phyloP scores from a whole-genome alignment of 225 moss, liverwort and hornwort genomes.

The Anthoceros angustus region DNA sequence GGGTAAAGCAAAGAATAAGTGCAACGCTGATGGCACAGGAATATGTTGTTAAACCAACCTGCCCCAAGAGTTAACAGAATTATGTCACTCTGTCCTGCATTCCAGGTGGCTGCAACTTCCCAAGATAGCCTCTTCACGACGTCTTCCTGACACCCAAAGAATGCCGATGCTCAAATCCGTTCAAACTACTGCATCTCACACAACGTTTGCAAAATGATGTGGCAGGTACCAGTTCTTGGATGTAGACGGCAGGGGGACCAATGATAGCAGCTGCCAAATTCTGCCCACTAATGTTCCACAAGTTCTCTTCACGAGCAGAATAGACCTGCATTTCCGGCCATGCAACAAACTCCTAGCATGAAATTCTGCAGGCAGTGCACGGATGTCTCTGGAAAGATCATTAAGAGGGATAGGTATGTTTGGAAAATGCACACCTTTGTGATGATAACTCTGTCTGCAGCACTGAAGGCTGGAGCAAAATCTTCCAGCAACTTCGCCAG shows the following conservation, averaged over 20 bases:
- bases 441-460: slow-evolving; percentile 91
- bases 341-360: not conserved
- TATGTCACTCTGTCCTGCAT: slow-evolving; percentile 32
- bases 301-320: slow-evolving; percentile 45
- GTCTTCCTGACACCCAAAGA: slow-evolving; percentile 19
- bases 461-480: slow-evolving; percentile 92
- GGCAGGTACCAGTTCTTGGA: slow-evolving; percentile 44
- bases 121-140: slow-evolving; percentile 61
- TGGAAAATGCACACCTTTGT: slow-evolving; percentile 44
- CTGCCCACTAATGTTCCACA: slow-evolving; percentile 50
- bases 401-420: not conserved
- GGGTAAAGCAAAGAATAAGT: too few species aligned
- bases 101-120: slow-evolving; percentile 44
- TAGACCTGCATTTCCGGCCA: slow-evolving; percentile 48
- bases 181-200: not conserved
- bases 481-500: slow-evolving; percentile 60
- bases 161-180: not conserved
- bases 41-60: slow-evolving; percentile 15
- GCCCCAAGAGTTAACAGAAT: slow-evolving; percentile 80
- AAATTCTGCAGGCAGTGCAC: not conserved
- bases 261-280: slow-evolving; percentile 69
- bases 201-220: not conserved
- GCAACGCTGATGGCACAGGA: too few species aligned
- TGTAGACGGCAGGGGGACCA: slow-evolving; percentile 63
- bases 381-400: not conserved